Conservation (phyloP, 2,329 filamentous ascomycete species). For the Orbilia blumenaviensis region DNA sequence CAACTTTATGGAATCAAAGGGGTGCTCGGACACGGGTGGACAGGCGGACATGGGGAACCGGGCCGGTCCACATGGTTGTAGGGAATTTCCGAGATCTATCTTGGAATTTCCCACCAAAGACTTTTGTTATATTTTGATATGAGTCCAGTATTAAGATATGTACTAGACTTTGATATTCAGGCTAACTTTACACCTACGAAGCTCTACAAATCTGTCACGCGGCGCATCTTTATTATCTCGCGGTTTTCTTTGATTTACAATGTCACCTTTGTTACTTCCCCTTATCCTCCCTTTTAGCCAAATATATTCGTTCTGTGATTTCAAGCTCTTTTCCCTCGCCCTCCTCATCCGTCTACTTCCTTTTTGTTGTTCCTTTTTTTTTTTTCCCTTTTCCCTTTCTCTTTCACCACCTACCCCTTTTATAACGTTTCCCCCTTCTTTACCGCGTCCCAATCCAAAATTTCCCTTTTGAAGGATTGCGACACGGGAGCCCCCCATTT, state of each 20-base stretch:
- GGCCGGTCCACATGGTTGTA: background rate
- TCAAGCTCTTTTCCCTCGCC: background rate
- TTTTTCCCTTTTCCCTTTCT: background rate
- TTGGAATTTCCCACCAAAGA: conserved; percentile 17
- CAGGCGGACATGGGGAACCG: background rate
- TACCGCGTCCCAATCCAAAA: background rate
- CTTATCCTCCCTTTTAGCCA: background rate
- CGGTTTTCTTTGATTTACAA: conserved; percentile 18
- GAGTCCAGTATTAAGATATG: conserved; percentile 39
- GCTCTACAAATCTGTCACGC: conserved; percentile 51
- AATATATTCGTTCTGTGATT: conserved; percentile 15
- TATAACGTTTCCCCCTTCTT: conserved; percentile 26
- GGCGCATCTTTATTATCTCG: conserved; percentile 39
- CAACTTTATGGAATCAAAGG: conserved; percentile 1
- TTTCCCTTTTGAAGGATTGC: conserved; percentile 6
- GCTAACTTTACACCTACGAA: conserved; percentile 35
- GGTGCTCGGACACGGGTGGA: background rate
- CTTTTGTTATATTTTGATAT: conserved; percentile 43
- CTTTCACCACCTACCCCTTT: conserved; percentile 12
- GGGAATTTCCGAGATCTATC: conserved; percentile 1
- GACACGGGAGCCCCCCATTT: conserved; percentile 9
- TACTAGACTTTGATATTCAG: conserved; percentile 51
- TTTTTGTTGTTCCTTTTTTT: conserved; percentile 10
- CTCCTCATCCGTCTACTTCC: conserved; percentile 3
- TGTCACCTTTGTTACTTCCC: conserved; percentile 19